These are phyloP conservation scores for Pythium plurisporium DNA, from an alignment of 352 stramenopile genomes.

Conservation along the genomic window DNA sequence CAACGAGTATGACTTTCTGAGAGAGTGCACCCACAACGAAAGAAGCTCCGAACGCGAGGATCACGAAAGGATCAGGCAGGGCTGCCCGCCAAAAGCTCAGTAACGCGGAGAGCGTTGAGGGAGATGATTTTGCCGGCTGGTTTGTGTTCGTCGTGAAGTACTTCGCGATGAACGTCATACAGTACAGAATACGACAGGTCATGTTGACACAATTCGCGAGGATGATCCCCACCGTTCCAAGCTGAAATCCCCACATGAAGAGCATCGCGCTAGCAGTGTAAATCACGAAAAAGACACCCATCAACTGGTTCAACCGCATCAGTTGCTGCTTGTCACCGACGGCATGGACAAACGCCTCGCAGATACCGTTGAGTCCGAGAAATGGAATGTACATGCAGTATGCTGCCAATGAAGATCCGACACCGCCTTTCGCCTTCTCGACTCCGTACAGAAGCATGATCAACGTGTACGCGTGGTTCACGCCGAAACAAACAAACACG, in stretches of 20 bases:
- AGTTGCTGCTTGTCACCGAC: conserved; percentile 62
- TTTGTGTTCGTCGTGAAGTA: conserved; percentile 33
- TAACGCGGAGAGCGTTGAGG: conserved; percentile 2
- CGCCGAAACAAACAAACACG: conserved; percentile 82
- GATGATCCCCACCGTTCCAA: conserved; percentile 72
- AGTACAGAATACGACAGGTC: conserved; percentile 79
- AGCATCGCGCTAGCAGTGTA: conserved; percentile 57
- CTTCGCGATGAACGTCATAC: conserved; percentile 57
- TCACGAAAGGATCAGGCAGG: conserved; percentile 44
- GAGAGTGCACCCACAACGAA: conserved; percentile 39
- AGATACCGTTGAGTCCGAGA: conserved; percentile 94
- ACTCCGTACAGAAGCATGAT: conserved; percentile 74
- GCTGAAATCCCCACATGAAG: conserved; percentile 57
- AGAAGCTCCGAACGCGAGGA: conserved; percentile 38
- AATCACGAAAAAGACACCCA: conserved; percentile 75
- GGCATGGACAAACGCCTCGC: conserved; percentile 95
- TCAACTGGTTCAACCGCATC: conserved; percentile 77
- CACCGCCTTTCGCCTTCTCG: conserved; percentile 57
- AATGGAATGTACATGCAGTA: conserved; percentile 96
- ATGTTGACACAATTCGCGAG: conserved; percentile 88
- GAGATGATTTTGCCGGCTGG: background rate
- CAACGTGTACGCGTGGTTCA: conserved; percentile 75
- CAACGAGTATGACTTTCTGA: conserved; percentile 33
- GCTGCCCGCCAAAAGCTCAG: conserved; percentile 48
- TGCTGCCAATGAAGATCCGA: conserved; percentile 48